Evolutionary conservation across 805 yeast species (phyloP).

Genomic region (Saturnispora bothae): DNA sequence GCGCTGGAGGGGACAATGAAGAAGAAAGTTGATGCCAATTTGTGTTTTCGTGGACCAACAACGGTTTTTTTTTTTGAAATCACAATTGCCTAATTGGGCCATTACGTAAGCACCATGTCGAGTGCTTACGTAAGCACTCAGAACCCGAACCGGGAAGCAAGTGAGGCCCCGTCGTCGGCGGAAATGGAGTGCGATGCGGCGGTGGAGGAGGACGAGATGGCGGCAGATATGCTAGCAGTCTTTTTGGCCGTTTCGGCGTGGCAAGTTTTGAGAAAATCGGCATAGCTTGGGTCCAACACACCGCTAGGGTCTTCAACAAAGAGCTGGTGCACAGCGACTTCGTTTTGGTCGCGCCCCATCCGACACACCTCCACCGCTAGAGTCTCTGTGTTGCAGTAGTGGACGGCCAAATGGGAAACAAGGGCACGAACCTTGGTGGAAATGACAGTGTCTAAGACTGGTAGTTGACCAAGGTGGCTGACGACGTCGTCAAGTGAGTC

Average conservation of each 20-base stretch:
- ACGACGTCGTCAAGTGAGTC: constrained; percentile 37
- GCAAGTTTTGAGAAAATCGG: constrained; percentile 56
- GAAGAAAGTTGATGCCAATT: no score
- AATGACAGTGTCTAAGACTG: constrained; percentile 57
- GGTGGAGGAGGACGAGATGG: no score
- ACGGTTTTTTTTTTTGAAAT: no score
- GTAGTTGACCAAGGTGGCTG: constrained; percentile 46
- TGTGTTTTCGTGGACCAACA: no score
- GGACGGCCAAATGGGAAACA: constrained; percentile 41
- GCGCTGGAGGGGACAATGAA: background rate
- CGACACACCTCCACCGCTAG: constrained; percentile 51
- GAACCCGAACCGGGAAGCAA: constrained; percentile 11
- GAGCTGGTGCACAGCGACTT: constrained; percentile 43
- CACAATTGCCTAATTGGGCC: no score
- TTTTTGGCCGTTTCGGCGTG: constrained; percentile 54
- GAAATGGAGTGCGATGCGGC: background rate
- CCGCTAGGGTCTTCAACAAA: constrained; percentile 65
- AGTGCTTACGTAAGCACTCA: no score
- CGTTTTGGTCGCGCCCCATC: constrained; percentile 52
- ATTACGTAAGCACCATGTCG: no score
- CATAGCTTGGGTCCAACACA: constrained; percentile 45
- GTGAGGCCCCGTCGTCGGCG: constrained; percentile 10
- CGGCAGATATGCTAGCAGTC: no score
- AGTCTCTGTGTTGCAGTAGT: constrained; percentile 28
- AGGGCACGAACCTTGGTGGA: constrained; percentile 59